Percentiles rank a stretch among this genome's conserved stretches.
These are phyloP conservation scores for Alternaria tenuissima DNA, from an alignment of 2,329 filamentous ascomycete genomes.

Conservation along the genomic window DNA sequence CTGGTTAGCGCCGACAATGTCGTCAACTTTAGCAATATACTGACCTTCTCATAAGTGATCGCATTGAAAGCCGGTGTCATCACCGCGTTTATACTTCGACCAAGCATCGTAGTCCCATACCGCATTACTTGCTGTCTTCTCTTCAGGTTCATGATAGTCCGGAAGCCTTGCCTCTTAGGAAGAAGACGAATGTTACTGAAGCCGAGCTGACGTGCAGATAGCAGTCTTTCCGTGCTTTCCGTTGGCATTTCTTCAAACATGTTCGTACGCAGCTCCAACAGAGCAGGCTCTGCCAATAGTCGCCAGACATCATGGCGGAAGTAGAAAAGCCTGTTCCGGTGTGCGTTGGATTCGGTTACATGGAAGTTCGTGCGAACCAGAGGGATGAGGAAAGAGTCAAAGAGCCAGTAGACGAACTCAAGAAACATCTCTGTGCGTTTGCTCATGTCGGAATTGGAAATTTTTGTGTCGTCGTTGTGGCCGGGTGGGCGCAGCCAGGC, in stretches of 20 bases:
- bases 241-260: slow-evolving; percentile 82
- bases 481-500: slow-evolving; percentile 74
- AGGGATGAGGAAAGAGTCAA: slow-evolving; percentile 90
- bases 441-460: slow-evolving; percentile 73
- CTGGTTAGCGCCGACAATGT: slow-evolving; percentile 12
- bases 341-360: slow-evolving; percentile 85
- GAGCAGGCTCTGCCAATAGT: slow-evolving; percentile 74
- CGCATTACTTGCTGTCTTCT: slow-evolving; percentile 65
- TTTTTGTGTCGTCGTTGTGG: slow-evolving; percentile 58
- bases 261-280: slow-evolving; percentile 69
- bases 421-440: slow-evolving; percentile 82
- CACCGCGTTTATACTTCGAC: slow-evolving; percentile 72
- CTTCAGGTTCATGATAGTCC: slow-evolving; percentile 88
- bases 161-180: slow-evolving; percentile 78
- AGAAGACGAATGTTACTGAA: slow-evolving; percentile 82
- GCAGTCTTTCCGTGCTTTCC: slow-evolving; percentile 63
- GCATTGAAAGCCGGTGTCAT: slow-evolving; percentile 78
- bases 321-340: slow-evolving; percentile 86
- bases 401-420: slow-evolving; percentile 90
- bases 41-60: slow-evolving; percentile 79
- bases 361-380: slow-evolving; percentile 89
- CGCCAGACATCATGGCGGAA: slow-evolving; percentile 96
- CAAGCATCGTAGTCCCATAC: slow-evolving; percentile 64
- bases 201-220: slow-evolving; percentile 72
- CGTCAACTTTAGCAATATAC: neutral